These are phyloP conservation scores for Teunomyces kruisii DNA, from an alignment of 805 yeast species.

Conservation along the genomic window DNA sequence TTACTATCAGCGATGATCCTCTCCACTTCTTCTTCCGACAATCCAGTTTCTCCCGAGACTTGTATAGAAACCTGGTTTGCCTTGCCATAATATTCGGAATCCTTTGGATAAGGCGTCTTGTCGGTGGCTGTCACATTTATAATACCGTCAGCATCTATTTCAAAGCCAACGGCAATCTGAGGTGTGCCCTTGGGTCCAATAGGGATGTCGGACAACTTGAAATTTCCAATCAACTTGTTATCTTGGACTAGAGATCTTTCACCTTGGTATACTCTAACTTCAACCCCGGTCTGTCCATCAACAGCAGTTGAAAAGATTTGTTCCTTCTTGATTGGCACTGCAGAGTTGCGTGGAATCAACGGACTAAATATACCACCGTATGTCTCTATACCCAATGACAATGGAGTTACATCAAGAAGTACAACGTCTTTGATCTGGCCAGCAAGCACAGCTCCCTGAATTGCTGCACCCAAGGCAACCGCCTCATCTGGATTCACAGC, in stretches of 20 bases:
- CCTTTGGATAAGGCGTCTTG: conserved; percentile 43
- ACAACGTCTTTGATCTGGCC: conserved; percentile 28
- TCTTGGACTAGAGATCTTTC: conserved; percentile 77
- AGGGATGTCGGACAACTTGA: conserved; percentile 70
- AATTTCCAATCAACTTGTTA: conserved; percentile 74
- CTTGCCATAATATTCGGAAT: conserved; percentile 39
- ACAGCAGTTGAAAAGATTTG: conserved; percentile 79
- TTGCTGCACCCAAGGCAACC: conserved; percentile 31
- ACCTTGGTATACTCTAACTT: conserved; percentile 77
- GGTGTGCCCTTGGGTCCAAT: conserved; percentile 78
- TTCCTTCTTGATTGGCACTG: conserved; percentile 73
- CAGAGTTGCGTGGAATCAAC: conserved; percentile 72
- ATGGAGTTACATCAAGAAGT: conserved; percentile 27
- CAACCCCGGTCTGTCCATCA: conserved; percentile 83
- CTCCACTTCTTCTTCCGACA: conserved; percentile 67
- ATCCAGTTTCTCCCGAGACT: conserved; percentile 46
- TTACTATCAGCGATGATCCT: conserved; percentile 66
- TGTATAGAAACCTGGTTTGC: conserved; percentile 53
- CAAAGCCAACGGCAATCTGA: conserved; percentile 74
- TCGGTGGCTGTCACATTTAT: conserved; percentile 59
- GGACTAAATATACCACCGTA: conserved; percentile 84
- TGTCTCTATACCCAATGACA: conserved; percentile 66
- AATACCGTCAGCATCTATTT: conserved; percentile 79
- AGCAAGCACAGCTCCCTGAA: conserved; percentile 28
- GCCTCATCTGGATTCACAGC: conserved; percentile 73